These are phyloP conservation scores for Penicillium sp. DNA, from an alignment of 2,329 filamentous ascomycete species.

Conservation along the genomic window DNA sequence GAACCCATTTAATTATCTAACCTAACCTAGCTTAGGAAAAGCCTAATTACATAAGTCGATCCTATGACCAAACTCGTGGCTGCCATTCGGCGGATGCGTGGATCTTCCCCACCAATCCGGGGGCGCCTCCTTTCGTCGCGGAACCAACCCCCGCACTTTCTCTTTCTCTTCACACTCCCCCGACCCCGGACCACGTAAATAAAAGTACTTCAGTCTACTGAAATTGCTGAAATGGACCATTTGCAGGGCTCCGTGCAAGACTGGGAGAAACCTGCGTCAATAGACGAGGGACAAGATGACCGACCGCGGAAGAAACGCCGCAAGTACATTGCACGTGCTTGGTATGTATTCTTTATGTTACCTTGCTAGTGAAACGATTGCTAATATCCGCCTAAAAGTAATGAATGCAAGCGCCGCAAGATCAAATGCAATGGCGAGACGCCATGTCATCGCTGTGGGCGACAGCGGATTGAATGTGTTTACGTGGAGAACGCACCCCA, in stretches of 20 bases:
- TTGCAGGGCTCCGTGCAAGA: not conserved
- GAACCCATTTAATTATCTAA: too few species aligned
- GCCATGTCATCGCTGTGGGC: conserved; percentile 62
- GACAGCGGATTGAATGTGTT: conserved; percentile 39
- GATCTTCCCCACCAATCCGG: not conserved
- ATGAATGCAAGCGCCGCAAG: conserved; percentile 64
- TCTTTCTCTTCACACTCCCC: not conserved
- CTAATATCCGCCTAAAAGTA: conserved; percentile 38
- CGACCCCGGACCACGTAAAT: too few species aligned
- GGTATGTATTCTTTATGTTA: conserved; percentile 41
- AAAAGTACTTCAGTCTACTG: not conserved
- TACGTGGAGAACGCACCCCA: conserved; percentile 64
- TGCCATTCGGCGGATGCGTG: not conserved
- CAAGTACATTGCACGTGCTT: conserved; percentile 65
- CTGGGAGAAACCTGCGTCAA: not conserved
- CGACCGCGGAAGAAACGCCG: conserved; percentile 59
- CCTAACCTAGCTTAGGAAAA: too few species aligned
- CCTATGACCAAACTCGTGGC: not conserved
- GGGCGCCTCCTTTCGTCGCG: not conserved
- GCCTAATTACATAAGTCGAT: not conserved
- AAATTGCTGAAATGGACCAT: not conserved
- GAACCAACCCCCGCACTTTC: not conserved
- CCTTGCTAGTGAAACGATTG: not conserved
- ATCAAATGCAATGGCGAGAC: conserved; percentile 66
- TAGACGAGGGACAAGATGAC: conserved; percentile 12